Base-by-base conservation (phyloP, 164 flowering plant genomes). In the Berberis thunbergii region DNA sequence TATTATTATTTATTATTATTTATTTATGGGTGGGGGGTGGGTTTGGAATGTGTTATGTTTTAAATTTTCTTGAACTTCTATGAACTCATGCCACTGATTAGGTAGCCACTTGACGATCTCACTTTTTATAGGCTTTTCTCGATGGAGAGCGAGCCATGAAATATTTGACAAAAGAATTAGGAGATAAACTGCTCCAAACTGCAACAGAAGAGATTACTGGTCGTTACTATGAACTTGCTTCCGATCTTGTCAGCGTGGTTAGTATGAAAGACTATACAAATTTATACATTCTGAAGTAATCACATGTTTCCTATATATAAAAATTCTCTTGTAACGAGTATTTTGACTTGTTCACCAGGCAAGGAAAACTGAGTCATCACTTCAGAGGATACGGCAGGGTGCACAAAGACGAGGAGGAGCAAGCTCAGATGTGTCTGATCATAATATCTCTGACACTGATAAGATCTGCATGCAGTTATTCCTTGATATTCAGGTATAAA, bases 401-500 rank as follows among this genome's bases (percentile, higher is more conserved):
- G 97, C 88, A 39, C 97, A 87, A 76, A 91, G 80, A 67, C 83
- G 96, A 71, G 85, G 80, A 68, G 96, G 96, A 60, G 86, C 87
- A 46, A 84, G 83, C 75, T 78, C 93, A 40, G 95, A 91, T 68
- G 74, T 84, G 59, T 69, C 85, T 3, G 97, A 91, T 60, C 59
- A 82, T 45, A 90, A 80, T 74, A 73, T 89, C 2, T 94, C 97
- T 1, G 86, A 88, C 66, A 87, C 93, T 4, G 96, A 91, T 73
- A 95, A 95, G 76, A 80, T 95, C 43, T 86, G 90, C 53, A 84
- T 84, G 96, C 99, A 95, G 69, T 72, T 89, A 58, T 89, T 91
- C 75, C 93, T 94, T 58, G 99, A 94, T 81, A 77, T 89, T 70
- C 97, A 91, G 98, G 98, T 91, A 67, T 41, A 9, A 6, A 49